phyloP scores from a whole-genome alignment of 495 filamentous ascomycete species.

The Endocarpon pusillum region DNA sequence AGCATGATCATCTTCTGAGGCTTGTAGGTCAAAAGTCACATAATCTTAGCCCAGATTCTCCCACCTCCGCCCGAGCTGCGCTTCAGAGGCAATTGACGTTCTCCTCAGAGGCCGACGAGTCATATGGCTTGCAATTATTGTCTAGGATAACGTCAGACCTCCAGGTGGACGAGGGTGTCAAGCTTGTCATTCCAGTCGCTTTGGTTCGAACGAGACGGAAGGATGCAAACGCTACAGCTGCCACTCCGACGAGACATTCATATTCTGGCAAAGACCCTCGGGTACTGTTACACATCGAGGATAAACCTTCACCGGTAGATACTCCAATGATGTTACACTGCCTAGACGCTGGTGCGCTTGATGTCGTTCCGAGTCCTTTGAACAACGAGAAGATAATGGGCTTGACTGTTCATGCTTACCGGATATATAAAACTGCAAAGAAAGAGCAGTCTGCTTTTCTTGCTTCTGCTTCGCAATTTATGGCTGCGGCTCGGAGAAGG shows the following conservation, averaged over 20 bases:
- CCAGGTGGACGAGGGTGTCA: constrained; percentile 51
- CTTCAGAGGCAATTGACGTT: constrained; percentile 27
- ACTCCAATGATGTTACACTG: constrained; percentile 41
- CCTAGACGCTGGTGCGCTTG: constrained; percentile 69
- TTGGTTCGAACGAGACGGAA: constrained; percentile 31
- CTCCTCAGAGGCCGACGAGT: constrained; percentile 31
- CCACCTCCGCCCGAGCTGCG: constrained; percentile 10
- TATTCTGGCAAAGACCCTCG: constrained; percentile 7
- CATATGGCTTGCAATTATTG: constrained; percentile 52
- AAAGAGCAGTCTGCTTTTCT: constrained; percentile 50
- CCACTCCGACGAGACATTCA: constrained; percentile 2
- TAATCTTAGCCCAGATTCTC: constrained; percentile 18
- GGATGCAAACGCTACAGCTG: constrained; percentile 4
- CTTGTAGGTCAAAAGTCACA: constrained; percentile 3
- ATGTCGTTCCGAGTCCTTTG: constrained; percentile 67
- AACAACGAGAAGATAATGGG: constrained; percentile 49
- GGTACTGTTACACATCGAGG: constrained; percentile 11
- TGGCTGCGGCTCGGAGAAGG: constrained; percentile 42
- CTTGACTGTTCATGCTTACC: constrained; percentile 67
- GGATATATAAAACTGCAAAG: constrained; percentile 51
- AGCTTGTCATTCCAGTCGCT: constrained; percentile 56
- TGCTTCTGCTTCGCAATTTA: too few relatives aligned
- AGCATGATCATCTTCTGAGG: constrained; percentile 17
- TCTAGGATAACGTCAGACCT: constrained; percentile 53
- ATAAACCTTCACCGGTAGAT: constrained; percentile 13